Conservation (phyloP, 176 grass and related monocot genomes). For the Lolium multiflorum region DNA sequence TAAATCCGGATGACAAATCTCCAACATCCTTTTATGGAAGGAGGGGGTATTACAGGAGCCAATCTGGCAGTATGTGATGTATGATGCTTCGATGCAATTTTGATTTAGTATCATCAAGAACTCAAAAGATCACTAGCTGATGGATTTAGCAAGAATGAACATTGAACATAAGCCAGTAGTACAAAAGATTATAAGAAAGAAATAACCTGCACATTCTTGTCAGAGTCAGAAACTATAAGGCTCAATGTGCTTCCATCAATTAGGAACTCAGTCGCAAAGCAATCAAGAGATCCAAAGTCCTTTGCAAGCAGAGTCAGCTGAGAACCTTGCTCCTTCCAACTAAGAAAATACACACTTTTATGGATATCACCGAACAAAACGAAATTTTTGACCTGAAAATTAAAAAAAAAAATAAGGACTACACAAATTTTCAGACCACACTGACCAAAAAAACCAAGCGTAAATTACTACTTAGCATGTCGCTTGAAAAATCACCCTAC, state of each 20-base stretch:
- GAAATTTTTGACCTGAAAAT: slow-evolving; percentile 88
- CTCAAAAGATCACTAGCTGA: neutral
- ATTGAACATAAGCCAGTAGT: neutral
- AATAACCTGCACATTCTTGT: slow-evolving; percentile 93
- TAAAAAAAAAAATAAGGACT: neutral
- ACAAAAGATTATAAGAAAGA: neutral
- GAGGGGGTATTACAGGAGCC: neutral
- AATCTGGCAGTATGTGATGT: neutral
- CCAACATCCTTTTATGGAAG: too few species aligned
- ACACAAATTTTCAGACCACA: neutral
- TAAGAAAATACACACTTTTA: slow-evolving; percentile 96
- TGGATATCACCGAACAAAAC: slow-evolving; percentile 94
- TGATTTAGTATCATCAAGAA: neutral
- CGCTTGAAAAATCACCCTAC: neutral
- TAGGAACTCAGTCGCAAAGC: slow-evolving; percentile 90
- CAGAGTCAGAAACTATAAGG: slow-evolving; percentile 80
- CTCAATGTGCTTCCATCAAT: slow-evolving; percentile 97
- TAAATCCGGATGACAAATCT: too few species aligned
- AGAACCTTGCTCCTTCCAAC: slow-evolving; percentile 98
- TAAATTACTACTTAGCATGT: neutral
- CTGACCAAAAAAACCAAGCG: neutral
- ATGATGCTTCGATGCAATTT: neutral
- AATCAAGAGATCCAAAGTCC: slow-evolving; percentile 96
- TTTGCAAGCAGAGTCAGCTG: slow-evolving; percentile 91
- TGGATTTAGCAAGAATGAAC: neutral